phyloP scores from a whole-genome alignment of 2,329 filamentous ascomycete genomes.

The Fusarium haematococcum region DNA sequence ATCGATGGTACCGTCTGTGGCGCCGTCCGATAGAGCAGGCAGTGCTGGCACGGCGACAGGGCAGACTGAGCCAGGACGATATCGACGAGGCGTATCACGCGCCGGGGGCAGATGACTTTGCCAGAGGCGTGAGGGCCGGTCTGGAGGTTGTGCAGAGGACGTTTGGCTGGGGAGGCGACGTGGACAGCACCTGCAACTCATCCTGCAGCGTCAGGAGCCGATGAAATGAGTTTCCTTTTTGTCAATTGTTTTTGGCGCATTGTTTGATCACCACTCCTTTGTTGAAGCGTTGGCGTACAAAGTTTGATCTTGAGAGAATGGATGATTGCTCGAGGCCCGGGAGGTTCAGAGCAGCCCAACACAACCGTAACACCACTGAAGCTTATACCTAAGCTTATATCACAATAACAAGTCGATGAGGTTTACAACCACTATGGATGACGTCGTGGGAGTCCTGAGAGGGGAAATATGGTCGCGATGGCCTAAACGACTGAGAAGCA shows the following conservation, averaged over 20 bases:
- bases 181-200: slow-evolving; percentile 17
- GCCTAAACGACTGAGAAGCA: too few species aligned
- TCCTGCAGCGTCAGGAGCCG: slow-evolving; percentile 7
- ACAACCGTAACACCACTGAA: not conserved
- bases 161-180: slow-evolving; percentile 62
- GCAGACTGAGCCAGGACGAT: slow-evolving; percentile 68
- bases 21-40: slow-evolving; percentile 68
- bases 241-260: not conserved
- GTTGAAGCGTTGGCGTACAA: slow-evolving; percentile 28
- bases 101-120: slow-evolving; percentile 55
- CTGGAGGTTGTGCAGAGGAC: slow-evolving; percentile 64
- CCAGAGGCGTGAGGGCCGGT: slow-evolving; percentile 61
- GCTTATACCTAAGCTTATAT: not conserved
- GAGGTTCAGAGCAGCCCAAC: not conserved
- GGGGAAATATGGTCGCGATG: too few species aligned
- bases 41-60: slow-evolving; percentile 68
- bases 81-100: slow-evolving; percentile 55
- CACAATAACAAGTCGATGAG: too few species aligned
- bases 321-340: not conserved
- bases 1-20: slow-evolving; percentile 74
- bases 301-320: not conserved
- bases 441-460: too few species aligned
- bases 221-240: not conserved
- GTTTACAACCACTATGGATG: too few species aligned
- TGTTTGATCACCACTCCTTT: slow-evolving; percentile 23